phyloP scores from a whole-genome alignment of 2,329 filamentous ascomycete species.

The Venturia asperata region DNA sequence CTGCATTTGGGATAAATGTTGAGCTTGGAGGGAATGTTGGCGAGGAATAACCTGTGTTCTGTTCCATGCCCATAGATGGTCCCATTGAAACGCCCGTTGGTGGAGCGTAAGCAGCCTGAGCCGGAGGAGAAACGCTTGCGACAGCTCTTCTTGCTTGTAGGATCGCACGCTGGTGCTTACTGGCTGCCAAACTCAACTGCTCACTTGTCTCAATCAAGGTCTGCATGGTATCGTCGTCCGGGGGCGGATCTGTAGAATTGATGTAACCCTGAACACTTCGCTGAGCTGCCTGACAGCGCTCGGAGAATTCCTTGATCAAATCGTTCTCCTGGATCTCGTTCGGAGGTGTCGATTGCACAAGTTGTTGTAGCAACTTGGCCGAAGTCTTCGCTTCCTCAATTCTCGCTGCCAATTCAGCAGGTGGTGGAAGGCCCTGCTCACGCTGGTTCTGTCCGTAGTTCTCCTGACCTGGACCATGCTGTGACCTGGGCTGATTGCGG shows the following conservation, averaged over 20 bases:
- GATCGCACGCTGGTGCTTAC: constrained; percentile 75
- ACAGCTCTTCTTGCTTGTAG: constrained; percentile 48
- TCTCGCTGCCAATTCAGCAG: constrained; percentile 70
- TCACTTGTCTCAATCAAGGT: constrained; percentile 93
- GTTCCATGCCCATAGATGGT: not conserved
- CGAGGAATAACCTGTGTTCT: constrained; percentile 12
- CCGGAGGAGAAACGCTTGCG: constrained; percentile 23
- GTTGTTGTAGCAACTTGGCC: constrained; percentile 84
- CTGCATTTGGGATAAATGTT: constrained; percentile 6
- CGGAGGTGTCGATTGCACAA: constrained; percentile 76
- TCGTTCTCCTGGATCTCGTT: constrained; percentile 73
- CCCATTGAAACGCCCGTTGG: not conserved
- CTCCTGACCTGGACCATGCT: constrained; percentile 20
- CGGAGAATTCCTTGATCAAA: constrained; percentile 85
- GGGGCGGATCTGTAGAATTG: constrained; percentile 65
- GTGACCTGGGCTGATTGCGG: not conserved
- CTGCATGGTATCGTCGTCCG: constrained; percentile 91
- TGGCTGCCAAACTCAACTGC: constrained; percentile 73
- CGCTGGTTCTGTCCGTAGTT: constrained; percentile 23
- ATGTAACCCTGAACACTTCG: constrained; percentile 83
- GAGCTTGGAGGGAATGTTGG: constrained; percentile 1
- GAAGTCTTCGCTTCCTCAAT: constrained; percentile 88
- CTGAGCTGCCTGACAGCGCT: constrained; percentile 75
- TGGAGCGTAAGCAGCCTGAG: not conserved
- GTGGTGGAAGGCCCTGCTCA: constrained; percentile 47